Evolutionary conservation across 176 grass and related monocot species (phyloP).

Genomic region (Secale cereale): DNA sequence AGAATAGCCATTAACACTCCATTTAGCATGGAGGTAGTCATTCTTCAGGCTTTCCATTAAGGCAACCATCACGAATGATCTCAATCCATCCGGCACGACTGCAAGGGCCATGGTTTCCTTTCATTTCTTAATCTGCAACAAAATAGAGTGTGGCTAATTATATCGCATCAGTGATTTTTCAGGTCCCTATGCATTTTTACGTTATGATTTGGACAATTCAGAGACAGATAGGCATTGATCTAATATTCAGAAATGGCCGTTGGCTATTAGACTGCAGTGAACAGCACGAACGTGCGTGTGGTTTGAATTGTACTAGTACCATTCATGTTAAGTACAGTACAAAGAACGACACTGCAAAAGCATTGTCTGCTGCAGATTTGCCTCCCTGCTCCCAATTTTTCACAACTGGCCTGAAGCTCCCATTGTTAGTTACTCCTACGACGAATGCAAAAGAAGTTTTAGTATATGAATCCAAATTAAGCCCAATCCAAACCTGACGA

Average conservation of each 20-base stretch:
- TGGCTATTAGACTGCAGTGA: neutral
- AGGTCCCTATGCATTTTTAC: neutral
- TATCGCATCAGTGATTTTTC: neutral
- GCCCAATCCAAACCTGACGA: neutral
- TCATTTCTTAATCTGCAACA: neutral
- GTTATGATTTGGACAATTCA: neutral
- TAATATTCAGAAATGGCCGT: neutral
- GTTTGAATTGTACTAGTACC: neutral
- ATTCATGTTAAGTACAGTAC: no score
- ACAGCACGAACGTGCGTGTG: neutral
- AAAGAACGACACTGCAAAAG: no score
- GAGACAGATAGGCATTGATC: neutral
- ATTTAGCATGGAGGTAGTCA: no score
- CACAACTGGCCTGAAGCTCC: no score
- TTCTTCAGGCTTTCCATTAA: neutral
- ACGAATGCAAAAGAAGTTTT: neutral
- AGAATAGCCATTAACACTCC: no score
- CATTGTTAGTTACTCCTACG: neutral
- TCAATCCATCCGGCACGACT: neutral
- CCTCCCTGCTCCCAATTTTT: no score
- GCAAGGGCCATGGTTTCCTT: neutral
- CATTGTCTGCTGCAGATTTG: no score
- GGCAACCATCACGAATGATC: neutral
- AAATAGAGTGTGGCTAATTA: neutral
- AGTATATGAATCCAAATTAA: neutral